Base-by-base conservation (phyloP, 2,329 filamentous ascomycete species). In the Whalleya microplaca region DNA sequence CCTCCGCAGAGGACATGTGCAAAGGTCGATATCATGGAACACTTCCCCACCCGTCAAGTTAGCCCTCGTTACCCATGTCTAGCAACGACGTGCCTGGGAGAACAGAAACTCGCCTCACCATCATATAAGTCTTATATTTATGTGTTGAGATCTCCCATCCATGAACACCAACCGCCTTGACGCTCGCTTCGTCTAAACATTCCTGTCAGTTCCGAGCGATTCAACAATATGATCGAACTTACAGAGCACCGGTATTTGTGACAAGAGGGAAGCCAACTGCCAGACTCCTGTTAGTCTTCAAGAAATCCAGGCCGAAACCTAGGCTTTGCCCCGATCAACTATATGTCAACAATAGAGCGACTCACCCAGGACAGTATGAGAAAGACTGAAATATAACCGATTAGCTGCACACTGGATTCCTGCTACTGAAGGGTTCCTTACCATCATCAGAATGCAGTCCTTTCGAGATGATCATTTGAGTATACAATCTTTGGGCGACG, bases 1-100 rank as follows among this genome's bases (percentile, higher is more conserved):
- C 62, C 62, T 14, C 64, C 58, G 21, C 63, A 59, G 23, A 56
- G 56, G 12, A 63, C 54, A 51, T 65, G 68, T 12, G 64, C 23
- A 1, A 51, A 43, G 27, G 47, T 23, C 21, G 60, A 19, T 21
- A 59, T 37, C 21, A 55, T 48, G 27, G 27, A 49, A 21, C 42
- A 21, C 58, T 58, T 45, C 48, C 9, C 3, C 1, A 37, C 9
- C 4, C 14, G 3, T 37, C 10, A 3, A 3, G 14, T 37, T 16
- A 37, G 10, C 32, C 32, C 10, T 16, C 10, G 3, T 12, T 3
- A 14, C 32, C 14, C 32, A 14, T 37, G 5, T 16, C 14, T 16
- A 12, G 14, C 32, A 37, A 14, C 14, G 4, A 37, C 14, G 32
- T 37, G 8, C 32, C 8, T 16, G 9, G 10, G 32, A 37, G 32